Percentiles rank a stretch among this genome's conserved stretches.
Conservation (phyloP, 345 rosid genomes). For the Aquilaria sinensis region DNA sequence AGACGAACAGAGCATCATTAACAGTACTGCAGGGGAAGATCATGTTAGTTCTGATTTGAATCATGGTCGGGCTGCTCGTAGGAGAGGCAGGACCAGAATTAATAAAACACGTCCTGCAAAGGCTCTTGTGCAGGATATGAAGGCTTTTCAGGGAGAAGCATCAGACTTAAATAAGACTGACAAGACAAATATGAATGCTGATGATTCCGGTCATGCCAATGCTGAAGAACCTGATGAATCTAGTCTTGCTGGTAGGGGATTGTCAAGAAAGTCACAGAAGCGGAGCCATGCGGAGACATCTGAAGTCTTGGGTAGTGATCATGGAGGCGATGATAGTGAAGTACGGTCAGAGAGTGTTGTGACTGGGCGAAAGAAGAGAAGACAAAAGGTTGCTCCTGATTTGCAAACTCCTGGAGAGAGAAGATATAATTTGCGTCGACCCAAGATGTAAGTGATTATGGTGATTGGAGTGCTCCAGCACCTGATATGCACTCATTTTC, state of each 20-base stretch:
- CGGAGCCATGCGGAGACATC: slow-evolving; percentile 50
- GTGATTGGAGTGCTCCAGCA: not conserved
- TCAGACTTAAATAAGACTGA: slow-evolving; percentile 36
- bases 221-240: slow-evolving; percentile 53
- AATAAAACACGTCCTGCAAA: slow-evolving; percentile 69
- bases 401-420: slow-evolving; percentile 31
- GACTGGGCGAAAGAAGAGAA: slow-evolving; percentile 57
- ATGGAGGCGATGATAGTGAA: slow-evolving; percentile 60
- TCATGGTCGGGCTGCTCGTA: slow-evolving; percentile 33
- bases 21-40: slow-evolving; percentile 43
- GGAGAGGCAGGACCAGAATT: slow-evolving; percentile 47
- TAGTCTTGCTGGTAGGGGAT: slow-evolving; percentile 39
- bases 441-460: slow-evolving; percentile 43
- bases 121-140: slow-evolving; percentile 73
- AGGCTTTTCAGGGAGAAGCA: slow-evolving; percentile 58
- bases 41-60: slow-evolving; percentile 42
- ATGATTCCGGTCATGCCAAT: slow-evolving; percentile 42
- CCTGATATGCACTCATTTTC: not conserved
- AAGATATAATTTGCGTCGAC: slow-evolving; percentile 73
- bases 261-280: slow-evolving; percentile 50
- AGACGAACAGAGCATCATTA: slow-evolving; percentile 47
- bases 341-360: slow-evolving; percentile 57
- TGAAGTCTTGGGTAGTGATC: slow-evolving; percentile 47
- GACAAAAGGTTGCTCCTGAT: slow-evolving; percentile 42
- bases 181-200: slow-evolving; percentile 33